A percentile compares a stretch with the other conserved stretches of the same genome.
Conservation (phyloP, 768 basidiomycete genomes). For the Boletus insuetus region DNA sequence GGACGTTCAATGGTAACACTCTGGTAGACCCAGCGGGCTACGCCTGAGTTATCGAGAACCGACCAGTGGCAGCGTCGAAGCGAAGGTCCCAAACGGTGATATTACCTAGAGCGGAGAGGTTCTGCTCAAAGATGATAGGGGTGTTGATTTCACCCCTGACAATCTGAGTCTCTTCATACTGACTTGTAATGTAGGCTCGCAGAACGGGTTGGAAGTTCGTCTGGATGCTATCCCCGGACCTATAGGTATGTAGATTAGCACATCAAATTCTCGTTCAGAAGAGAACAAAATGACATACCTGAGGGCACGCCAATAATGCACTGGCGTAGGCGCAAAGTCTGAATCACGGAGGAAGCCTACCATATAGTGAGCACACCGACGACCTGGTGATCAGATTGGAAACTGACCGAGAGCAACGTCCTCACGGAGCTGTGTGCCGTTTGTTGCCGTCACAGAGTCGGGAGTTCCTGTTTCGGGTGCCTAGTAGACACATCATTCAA, state of each 20-base stretch:
- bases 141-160: neutral
- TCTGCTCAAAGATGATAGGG: neutral
- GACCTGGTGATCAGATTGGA: neutral
- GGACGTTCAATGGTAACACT: too few species aligned
- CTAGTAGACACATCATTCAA: neutral
- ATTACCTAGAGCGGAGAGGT: neutral
- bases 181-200: neutral
- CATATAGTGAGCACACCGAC: neutral
- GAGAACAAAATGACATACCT: neutral
- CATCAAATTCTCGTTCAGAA: neutral
- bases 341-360: neutral
- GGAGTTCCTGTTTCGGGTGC: neutral
- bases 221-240: neutral
- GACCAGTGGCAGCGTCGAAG: neutral
- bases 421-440: neutral
- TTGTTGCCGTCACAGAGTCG: neutral
- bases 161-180: neutral
- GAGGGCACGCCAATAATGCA: neutral
- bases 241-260: neutral
- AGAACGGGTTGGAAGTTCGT: neutral
- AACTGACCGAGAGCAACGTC: neutral
- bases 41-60: neutral
- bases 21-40: too few species aligned
- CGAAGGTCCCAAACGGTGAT: neutral
- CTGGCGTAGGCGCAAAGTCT: neutral